Base-by-base conservation (phyloP, 2,329 filamentous ascomycete genomes). In the Colletotrichum nymphaeae region DNA sequence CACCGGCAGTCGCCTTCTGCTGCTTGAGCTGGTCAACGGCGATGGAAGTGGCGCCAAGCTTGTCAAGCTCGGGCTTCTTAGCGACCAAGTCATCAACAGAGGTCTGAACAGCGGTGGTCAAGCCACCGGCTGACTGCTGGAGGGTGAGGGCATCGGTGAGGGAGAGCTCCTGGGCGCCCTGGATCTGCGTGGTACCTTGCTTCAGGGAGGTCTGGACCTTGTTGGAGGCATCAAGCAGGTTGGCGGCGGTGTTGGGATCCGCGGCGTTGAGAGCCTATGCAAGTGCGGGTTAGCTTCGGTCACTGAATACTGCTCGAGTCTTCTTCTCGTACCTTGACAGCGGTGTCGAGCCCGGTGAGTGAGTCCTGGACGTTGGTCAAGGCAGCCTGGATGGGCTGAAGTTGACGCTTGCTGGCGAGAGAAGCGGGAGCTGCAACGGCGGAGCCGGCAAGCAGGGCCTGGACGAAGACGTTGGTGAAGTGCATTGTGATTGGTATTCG, bases 341-440 rank as follows among this genome's bases (percentile, higher is more conserved):
- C 74, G 4, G 72, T 76, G 68, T 82, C 82, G 62, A 86, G 80
- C 73, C 90, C 86, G 81, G 91, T 91, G 7, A 93, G 84, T 80
- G 91, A 90, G 66, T 76, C 75, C 82, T 90, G 91, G 62, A 88
- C 83, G 22, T 87, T 88, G 81, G 86, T 91, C 42, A 91, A 90
- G 74, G 86, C 83, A 30, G 88, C 89, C 82, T 88, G 90, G 80
- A 91, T 86, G 35, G 90, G 86, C 70, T 86, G 87, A 46, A 87
- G 83, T 80, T 92, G 90, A 57, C 65, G 65, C 64, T 74, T 69
- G 64, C 67, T 73, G 26, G 59, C 32, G 59, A 73, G 62, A 32
- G 71, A 70, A 42, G 65, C 56, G 24, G 9, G 85, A 81, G 58
- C 86, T 84, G 56, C 75, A 77, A 78, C 88, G 86, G 79, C 85